Percentiles rank a stretch among this genome's conserved stretches.
These are phyloP conservation scores for Castanea crenata DNA, from an alignment of 306 rosid genomes.

Conservation along the genomic window DNA sequence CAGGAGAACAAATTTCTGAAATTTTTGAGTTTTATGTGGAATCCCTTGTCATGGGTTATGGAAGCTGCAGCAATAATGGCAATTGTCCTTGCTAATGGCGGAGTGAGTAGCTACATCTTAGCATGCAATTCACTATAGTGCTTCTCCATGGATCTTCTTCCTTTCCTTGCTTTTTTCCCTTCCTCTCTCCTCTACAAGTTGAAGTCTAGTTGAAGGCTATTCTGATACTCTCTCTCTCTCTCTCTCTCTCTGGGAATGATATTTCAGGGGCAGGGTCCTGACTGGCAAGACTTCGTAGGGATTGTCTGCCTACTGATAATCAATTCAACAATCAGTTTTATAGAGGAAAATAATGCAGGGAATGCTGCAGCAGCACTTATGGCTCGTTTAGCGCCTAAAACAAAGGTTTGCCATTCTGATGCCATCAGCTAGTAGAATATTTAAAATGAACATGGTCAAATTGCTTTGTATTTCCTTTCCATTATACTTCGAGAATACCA, in stretches of 20 bases:
- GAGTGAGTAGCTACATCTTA: conserved; percentile 51
- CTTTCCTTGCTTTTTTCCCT: background rate
- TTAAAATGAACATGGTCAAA: conserved; percentile 8
- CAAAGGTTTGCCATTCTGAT: conserved; percentile 45
- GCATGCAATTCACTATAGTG: background rate
- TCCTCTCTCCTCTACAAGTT: background rate
- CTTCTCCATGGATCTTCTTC: background rate
- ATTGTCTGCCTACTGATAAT: conserved; percentile 64
- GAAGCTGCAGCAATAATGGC: conserved; percentile 97
- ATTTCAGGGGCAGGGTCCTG: conserved; percentile 83
- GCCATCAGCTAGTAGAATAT: conserved; percentile 5
- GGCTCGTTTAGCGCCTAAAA: conserved; percentile 85
- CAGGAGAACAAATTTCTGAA: conserved; percentile 84
- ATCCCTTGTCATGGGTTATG: conserved; percentile 95
- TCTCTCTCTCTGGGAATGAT: conserved; percentile 12
- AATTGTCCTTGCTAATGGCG: conserved; percentile 81
- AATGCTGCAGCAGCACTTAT: conserved; percentile 82
- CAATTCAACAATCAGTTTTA: conserved; percentile 88
- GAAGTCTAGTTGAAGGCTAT: background rate
- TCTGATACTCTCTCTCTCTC: background rate
- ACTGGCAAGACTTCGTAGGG: conserved; percentile 92
- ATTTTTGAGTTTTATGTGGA: conserved; percentile 87
- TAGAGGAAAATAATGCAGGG: conserved; percentile 88
- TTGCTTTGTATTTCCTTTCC: background rate
- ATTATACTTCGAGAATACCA: background rate